These are phyloP conservation scores for Rhexocercosporidium sp. DNA, from an alignment of 2,329 filamentous ascomycete genomes.

Conservation along the genomic window DNA sequence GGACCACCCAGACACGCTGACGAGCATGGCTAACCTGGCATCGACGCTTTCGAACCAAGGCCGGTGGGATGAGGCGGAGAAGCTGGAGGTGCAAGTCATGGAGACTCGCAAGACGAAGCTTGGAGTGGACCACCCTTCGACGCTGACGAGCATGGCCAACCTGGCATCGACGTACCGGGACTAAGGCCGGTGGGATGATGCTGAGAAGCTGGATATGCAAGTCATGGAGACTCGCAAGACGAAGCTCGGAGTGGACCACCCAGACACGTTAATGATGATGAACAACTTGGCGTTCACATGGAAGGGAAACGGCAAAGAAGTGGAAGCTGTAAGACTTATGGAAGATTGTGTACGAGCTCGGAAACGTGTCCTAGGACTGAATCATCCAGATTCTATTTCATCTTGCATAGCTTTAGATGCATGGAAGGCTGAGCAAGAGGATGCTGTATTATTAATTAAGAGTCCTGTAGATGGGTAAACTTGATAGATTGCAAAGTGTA, in stretches of 20 bases:
- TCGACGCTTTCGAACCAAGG: constrained; percentile 14
- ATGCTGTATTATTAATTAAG: too few relatives aligned
- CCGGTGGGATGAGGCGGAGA: constrained; percentile 14
- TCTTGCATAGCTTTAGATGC: too few relatives aligned
- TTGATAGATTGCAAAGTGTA: background rate
- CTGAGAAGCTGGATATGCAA: constrained; percentile 14
- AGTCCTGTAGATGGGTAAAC: background rate
- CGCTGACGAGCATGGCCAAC: constrained; percentile 19
- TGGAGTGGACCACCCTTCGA: constrained; percentile 5
- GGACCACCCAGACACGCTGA: constrained; percentile 19
- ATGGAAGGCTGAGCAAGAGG: too few relatives aligned
- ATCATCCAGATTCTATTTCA: constrained; percentile 14
- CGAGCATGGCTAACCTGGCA: constrained; percentile 22
- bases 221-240: constrained; percentile 19
- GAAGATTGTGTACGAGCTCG: constrained; percentile 10
- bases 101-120: constrained; percentile 9
- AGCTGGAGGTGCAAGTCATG: constrained; percentile 8
- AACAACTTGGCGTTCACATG: constrained; percentile 2
- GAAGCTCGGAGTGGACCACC: constrained; percentile 9
- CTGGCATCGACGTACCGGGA: constrained; percentile 9
- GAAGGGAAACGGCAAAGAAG: constrained; percentile 1
- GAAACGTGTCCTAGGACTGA: background rate
- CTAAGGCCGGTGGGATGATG: constrained; percentile 9
- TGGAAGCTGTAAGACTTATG: constrained; percentile 16
- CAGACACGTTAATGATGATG: constrained; percentile 12